Evolutionary conservation across 2,329 filamentous ascomycete genomes (phyloP), one percentile per base, ranked within the genome.

Genomic region (Sarocladium kiliense): DNA sequence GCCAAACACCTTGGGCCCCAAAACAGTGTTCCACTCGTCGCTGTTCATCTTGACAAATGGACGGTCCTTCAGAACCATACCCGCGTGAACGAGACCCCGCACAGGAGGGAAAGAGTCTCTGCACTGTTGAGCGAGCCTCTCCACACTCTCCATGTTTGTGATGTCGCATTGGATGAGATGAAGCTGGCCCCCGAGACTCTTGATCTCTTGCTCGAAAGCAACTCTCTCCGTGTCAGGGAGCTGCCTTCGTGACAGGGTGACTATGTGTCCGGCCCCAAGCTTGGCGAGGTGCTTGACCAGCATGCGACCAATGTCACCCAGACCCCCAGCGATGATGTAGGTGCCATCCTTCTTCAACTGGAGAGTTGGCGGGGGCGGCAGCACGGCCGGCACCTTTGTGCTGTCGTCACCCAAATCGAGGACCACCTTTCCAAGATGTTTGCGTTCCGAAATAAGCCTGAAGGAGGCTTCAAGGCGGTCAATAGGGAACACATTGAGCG

Each of bases 71-170:
- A 50, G 25, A 23, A 77, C 71, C 72, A 77, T 75, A 2, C 72
- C 69, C 3, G 65, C 65, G 45, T 77, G 73, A 39, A 78, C 65
- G 16, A 76, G 66, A 10, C 76, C 75, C 34, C 64, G 63, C 23
- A 77, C 66, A 1, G 73, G 71, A 54, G 61, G 61, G 3, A 65
- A 47, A 5, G 39, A 25, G 14, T 25, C 12, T 7, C 19, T 16
- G 26, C 47, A 55, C 19, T 53, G 12, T 11, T n/a, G 25, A 23
- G 55, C 36, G 57, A 16, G 58, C 57, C 23, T 58, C 55, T 56
- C 32, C 18, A 57, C 37, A 36, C 26, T n/a, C 36, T 57, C 60
- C 45, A 11, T 25, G 18, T 64, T 60, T 21, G 60, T 65, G 9
- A 74, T 65, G 21, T 53, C 54, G 37, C 32, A 27, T 10, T 21